Evolutionary conservation across 116 monocot species (phyloP).

Genomic region (Trichopus zeylanicus): DNA sequence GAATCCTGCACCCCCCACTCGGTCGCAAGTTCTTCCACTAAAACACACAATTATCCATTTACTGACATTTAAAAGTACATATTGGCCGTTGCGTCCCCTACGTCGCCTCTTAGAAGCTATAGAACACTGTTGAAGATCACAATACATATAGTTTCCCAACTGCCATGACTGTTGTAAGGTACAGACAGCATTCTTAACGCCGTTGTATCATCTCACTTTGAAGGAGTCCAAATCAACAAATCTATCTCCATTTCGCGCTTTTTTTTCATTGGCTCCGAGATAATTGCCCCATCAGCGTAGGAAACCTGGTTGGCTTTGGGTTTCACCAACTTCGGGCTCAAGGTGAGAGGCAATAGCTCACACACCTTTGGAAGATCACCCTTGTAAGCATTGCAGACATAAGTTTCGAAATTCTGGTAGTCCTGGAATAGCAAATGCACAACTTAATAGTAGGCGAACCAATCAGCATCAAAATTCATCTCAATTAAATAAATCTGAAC

Average conservation of each 20-base stretch:
- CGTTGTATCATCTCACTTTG: too few species aligned
- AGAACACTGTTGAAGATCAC: too few species aligned
- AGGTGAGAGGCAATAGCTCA: background rate
- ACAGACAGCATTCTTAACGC: too few species aligned
- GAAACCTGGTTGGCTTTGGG: background rate
- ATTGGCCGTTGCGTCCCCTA: too few species aligned
- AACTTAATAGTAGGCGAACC: background rate
- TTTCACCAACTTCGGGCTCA: background rate
- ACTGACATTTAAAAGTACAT: too few species aligned
- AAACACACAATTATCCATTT: too few species aligned
- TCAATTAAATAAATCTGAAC: background rate
- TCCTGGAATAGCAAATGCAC: constrained; percentile 22
- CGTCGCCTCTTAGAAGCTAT: too few species aligned
- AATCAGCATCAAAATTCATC: background rate
- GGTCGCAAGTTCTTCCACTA: too few species aligned
- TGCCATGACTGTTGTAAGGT: background rate
- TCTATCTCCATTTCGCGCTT: background rate
- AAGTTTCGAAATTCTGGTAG: constrained; percentile 41
- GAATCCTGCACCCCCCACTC: too few species aligned
- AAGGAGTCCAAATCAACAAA: background rate
- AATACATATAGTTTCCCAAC: background rate
- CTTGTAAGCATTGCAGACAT: constrained; percentile 47
- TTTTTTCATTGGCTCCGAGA: background rate
- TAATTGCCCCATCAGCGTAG: background rate
- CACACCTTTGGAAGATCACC: constrained; percentile 19